Percentiles rank a stretch among this genome's conserved stretches.
phyloP scores from a whole-genome alignment of 768 basidiomycete species.

The Leucosporidium creatinivorum region DNA sequence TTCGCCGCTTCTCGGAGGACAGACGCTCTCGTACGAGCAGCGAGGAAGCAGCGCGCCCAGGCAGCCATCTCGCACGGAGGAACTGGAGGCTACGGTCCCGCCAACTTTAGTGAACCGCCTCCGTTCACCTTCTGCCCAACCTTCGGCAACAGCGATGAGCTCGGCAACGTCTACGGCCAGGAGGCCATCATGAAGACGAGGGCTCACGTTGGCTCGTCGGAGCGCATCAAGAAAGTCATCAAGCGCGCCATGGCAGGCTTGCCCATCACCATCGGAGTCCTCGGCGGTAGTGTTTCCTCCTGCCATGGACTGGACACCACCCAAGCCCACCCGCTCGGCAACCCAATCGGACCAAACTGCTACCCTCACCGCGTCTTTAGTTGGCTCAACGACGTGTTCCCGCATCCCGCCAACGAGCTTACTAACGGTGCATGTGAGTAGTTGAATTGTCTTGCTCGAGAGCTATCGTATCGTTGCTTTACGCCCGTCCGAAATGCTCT shows the following conservation, averaged over 20 bases:
- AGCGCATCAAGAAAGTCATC: slow-evolving; percentile 35
- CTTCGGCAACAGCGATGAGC: slow-evolving; percentile 70
- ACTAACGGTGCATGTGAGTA: slow-evolving; percentile 72
- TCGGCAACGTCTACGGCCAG: slow-evolving; percentile 71
- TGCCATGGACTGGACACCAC: slow-evolving; percentile 39
- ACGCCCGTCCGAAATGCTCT: not conserved
- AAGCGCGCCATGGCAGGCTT: slow-evolving; percentile 38
- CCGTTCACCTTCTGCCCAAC: slow-evolving; percentile 90
- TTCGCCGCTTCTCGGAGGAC: slow-evolving; percentile 31
- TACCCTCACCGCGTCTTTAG: slow-evolving; percentile 93
- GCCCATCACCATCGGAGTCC: slow-evolving; percentile 37
- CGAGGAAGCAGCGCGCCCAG: slow-evolving; percentile 29
- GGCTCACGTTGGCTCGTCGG: slow-evolving; percentile 33
- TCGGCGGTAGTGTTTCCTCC: slow-evolving; percentile 36
- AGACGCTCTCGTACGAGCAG: slow-evolving; percentile 29
- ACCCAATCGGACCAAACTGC: slow-evolving; percentile 44
- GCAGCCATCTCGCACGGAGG: slow-evolving; percentile 30
- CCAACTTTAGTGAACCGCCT: slow-evolving; percentile 43
- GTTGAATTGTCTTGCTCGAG: not conserved
- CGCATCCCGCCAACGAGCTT: slow-evolving; percentile 92
- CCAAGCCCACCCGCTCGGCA: slow-evolving; percentile 38
- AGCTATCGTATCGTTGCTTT: not conserved
- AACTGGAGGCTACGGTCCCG: slow-evolving; percentile 33
- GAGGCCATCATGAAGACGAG: slow-evolving; percentile 52
- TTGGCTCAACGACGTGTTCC: slow-evolving; percentile 98